phyloP scores from a whole-genome alignment of 441 rosid genomes.

The Dalechampia spathulata region DNA sequence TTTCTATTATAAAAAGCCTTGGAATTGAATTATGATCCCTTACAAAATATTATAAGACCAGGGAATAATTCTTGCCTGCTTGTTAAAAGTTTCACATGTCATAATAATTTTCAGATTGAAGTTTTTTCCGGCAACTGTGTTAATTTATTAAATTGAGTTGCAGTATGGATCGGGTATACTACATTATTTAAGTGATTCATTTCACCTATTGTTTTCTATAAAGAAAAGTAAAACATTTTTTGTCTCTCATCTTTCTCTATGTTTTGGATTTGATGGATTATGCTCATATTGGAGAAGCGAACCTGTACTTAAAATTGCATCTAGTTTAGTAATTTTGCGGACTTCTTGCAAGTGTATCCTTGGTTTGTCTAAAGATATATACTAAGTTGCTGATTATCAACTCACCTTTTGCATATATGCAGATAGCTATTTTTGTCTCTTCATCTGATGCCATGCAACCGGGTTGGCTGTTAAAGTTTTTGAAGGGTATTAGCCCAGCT shows the following conservation, averaged over 20 bases:
- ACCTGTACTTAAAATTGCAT: too few species aligned
- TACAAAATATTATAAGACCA: too few species aligned
- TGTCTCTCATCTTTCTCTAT: not conserved
- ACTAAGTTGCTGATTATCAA: too few species aligned
- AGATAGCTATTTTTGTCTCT: slow-evolving; percentile 83
- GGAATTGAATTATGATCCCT: not conserved
- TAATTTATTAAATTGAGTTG: not conserved
- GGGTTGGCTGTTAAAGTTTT: slow-evolving; percentile 67
- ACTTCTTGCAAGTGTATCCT: too few species aligned
- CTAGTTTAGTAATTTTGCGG: too few species aligned
- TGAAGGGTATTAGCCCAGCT: slow-evolving; percentile 48
- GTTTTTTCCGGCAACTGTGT: not conserved
- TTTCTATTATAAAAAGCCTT: not conserved
- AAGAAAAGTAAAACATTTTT: not conserved
- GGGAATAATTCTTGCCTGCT: not conserved
- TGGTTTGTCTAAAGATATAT: too few species aligned
- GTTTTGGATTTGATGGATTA: not conserved
- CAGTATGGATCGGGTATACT: not conserved
- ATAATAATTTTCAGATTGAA: not conserved
- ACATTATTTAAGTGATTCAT: not conserved
- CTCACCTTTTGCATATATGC: slow-evolving; percentile 19
- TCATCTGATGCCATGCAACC: slow-evolving; percentile 71
- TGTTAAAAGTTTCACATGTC: not conserved
- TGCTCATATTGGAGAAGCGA: too few species aligned
- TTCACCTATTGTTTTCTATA: not conserved